Evolutionary conservation across 106 monocot species (phyloP).

Genomic region (Vanilla planifolia): DNA sequence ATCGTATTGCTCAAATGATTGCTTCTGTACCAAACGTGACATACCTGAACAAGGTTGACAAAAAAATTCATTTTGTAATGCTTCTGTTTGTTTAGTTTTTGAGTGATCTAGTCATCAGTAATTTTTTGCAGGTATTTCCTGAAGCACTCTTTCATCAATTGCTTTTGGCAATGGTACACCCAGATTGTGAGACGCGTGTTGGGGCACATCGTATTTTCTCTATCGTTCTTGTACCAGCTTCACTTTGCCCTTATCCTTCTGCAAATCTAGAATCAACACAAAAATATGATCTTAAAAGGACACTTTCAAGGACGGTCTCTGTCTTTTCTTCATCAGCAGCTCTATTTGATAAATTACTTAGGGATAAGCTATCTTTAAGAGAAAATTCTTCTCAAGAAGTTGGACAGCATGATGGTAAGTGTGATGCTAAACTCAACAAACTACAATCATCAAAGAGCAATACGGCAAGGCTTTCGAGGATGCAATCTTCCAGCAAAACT

Average conservation of each 20-base stretch:
- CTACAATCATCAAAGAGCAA: no score
- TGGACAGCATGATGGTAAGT: neutral
- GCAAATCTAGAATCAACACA: slow-evolving; percentile 23
- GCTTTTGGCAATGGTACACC: slow-evolving; percentile 56
- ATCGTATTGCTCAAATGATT: slow-evolving; percentile 64
- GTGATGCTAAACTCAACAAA: no score
- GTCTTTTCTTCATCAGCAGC: slow-evolving; percentile 87
- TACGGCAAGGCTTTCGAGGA: no score
- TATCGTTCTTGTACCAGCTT: slow-evolving; percentile 67
- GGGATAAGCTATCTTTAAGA: slow-evolving; percentile 25
- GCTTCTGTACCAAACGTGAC: slow-evolving; percentile 52
- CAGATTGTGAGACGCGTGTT: slow-evolving; percentile 50
- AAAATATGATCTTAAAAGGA: slow-evolving; percentile 34
- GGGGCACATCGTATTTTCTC: slow-evolving; percentile 68
- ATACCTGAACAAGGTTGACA: slow-evolving; percentile 45
- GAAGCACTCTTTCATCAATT: slow-evolving; percentile 60
- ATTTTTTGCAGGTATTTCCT: slow-evolving; percentile 48
- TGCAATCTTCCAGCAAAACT: no score
- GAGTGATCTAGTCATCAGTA: slow-evolving; percentile 5
- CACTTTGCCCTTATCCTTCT: slow-evolving; percentile 41
- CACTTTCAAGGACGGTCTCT: slow-evolving; percentile 66
- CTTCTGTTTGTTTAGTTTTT: neutral
- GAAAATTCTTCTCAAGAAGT: slow-evolving; percentile 16
- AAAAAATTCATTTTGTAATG: neutral
- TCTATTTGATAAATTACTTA: slow-evolving; percentile 47